Evolutionary conservation across 2,329 filamentous ascomycete species (phyloP).

Genomic region (Pezizomycotina sp.): DNA sequence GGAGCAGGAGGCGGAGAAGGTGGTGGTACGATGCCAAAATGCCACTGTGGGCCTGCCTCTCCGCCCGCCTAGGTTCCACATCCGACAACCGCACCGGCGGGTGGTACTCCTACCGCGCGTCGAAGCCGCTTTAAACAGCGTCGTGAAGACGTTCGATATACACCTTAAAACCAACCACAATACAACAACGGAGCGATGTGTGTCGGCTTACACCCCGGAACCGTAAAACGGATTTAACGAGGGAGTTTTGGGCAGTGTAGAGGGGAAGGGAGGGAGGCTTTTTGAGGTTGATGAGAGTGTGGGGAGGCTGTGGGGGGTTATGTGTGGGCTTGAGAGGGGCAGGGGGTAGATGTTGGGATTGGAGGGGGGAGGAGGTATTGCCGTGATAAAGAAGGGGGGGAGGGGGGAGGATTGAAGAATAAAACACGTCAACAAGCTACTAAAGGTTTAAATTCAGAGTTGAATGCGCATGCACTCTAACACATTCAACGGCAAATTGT

Average conservation of each 20-base stretch:
- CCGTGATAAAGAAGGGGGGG: no score
- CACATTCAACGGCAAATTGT: no score
- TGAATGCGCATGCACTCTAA: no score
- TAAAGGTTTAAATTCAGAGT: no score
- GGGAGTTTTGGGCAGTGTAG: constrained; percentile 53
- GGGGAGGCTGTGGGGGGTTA: constrained; percentile 45
- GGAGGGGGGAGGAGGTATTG: constrained; percentile 46
- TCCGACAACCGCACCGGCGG: constrained; percentile 47
- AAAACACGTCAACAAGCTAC: no score
- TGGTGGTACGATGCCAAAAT: no score
- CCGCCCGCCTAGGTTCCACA: constrained; percentile 59
- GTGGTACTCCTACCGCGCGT: constrained; percentile 67
- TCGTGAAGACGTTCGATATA: constrained; percentile 56
- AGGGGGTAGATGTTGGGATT: constrained; percentile 53
- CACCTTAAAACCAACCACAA: constrained; percentile 39
- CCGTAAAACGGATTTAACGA: constrained; percentile 59
- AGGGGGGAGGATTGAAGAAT: no score
- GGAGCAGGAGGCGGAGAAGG: no score
- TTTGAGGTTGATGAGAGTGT: constrained; percentile 52
- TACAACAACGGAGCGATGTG: constrained; percentile 45
- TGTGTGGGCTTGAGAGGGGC: constrained; percentile 33
- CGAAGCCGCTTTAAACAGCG: constrained; percentile 56
- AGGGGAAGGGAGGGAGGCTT: constrained; percentile 42
- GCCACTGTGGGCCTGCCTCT: no score
- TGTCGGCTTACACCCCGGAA: constrained; percentile 61